Percentiles rank a stretch among this genome's conserved stretches.
Evolutionary conservation across 169 alveolate genomes (phyloP).

Genomic region (Eimeria maxima): DNA sequence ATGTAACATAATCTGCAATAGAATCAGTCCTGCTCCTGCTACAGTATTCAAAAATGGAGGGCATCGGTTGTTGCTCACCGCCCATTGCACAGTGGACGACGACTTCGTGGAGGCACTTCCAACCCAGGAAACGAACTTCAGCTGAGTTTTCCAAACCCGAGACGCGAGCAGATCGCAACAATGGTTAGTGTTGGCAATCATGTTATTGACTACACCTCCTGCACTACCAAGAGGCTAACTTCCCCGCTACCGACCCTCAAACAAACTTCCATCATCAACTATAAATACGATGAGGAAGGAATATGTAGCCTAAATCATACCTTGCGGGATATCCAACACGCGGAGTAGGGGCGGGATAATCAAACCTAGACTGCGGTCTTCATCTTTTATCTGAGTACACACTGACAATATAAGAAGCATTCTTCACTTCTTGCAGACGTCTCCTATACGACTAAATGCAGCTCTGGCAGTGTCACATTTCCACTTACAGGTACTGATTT

Average conservation of each 20-base stretch:
- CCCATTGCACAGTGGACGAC: neutral
- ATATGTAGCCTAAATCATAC: neutral
- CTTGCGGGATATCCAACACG: conserved; percentile 43
- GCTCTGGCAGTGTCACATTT: neutral
- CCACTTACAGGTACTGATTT: conserved; percentile 8
- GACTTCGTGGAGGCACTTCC: conserved; percentile 51
- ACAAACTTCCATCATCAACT: neutral
- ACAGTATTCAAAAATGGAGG: neutral
- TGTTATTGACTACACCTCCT: too few relatives aligned
- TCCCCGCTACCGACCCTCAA: neutral
- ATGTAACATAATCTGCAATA: too few relatives aligned
- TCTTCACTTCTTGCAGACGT: neutral
- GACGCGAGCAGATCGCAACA: neutral
- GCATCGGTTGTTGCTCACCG: conserved; percentile 22
- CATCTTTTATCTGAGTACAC: conserved; percentile 11
- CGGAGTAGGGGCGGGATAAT: conserved; percentile 78
- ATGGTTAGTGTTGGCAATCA: neutral
- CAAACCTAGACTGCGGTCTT: conserved; percentile 42
- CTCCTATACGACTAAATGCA: neutral
- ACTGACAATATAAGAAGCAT: neutral
- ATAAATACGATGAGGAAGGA: neutral
- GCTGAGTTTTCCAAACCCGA: neutral
- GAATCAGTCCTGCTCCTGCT: neutral
- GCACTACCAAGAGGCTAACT: neutral
- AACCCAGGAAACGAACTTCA: conserved; percentile 74